Conservation (phyloP, 2,329 filamentous ascomycete genomes). For the Penicillium capsulatum region DNA sequence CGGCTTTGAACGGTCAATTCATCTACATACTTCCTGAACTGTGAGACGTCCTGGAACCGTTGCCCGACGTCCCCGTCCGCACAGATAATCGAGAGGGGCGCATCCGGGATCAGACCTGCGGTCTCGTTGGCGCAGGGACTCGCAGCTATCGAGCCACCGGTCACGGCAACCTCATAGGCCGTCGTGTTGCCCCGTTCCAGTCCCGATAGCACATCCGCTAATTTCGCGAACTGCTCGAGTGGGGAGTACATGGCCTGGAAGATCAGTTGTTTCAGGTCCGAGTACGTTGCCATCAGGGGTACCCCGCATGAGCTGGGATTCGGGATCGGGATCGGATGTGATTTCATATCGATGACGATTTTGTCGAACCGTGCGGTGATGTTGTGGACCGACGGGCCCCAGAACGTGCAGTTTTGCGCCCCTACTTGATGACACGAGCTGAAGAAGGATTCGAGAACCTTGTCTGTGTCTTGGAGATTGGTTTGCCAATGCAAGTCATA, state of each 20-base stretch:
- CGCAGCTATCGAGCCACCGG: background rate
- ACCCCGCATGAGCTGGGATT: conserved; percentile 5
- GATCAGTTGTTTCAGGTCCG: conserved; percentile 11
- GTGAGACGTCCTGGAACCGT: conserved; percentile 1
- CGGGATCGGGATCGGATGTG: conserved; percentile 13
- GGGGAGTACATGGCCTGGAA: conserved; percentile 6
- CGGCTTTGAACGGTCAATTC: conserved; percentile 5
- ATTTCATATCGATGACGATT: conserved; percentile 11
- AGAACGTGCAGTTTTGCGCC: conserved; percentile 9
- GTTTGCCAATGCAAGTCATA: conserved; percentile 13
- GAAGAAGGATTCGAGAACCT: conserved; percentile 38
- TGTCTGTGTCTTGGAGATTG: conserved; percentile 21
- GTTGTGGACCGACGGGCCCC: conserved; percentile 9
- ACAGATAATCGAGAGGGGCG: background rate
- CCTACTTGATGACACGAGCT: conserved; percentile 7
- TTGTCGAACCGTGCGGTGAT: conserved; percentile 11
- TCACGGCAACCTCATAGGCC: background rate
- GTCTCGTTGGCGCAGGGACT: background rate
- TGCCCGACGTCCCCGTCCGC: background rate
- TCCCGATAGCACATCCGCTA: conserved; percentile 9
- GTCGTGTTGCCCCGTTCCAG: conserved; percentile 12
- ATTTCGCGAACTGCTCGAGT: conserved; percentile 3
- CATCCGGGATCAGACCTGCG: background rate
- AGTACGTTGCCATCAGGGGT: conserved; percentile 15
- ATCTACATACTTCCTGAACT: conserved; percentile 10